phyloP scores from a whole-genome alignment of 176 grass and related monocot genomes.

The Ananas comosus region DNA sequence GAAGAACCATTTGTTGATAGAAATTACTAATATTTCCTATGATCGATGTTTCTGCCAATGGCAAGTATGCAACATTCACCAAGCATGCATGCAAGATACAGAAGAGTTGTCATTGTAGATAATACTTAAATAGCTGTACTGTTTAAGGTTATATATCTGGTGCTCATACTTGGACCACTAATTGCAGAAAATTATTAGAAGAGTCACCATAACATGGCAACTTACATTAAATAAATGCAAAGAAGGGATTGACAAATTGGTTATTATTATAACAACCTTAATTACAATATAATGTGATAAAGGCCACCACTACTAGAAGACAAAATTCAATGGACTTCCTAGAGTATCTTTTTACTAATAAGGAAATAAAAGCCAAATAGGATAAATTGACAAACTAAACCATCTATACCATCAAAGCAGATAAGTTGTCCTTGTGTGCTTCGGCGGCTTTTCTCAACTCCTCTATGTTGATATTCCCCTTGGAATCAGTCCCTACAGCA shows the following conservation, averaged over 20 bases:
- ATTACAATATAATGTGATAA: background rate
- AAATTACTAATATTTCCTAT: too few species aligned
- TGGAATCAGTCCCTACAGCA: constrained; percentile 92
- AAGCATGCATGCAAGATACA: background rate
- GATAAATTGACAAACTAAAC: background rate
- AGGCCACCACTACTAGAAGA: background rate
- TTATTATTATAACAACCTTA: background rate
- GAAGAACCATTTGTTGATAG: constrained; percentile 7
- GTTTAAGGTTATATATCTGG: background rate
- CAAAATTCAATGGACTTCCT: background rate
- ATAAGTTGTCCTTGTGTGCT: constrained; percentile 81
- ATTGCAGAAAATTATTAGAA: background rate
- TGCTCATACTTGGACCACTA: background rate
- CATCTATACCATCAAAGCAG: constrained; percentile 81
- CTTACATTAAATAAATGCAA: too few species aligned
- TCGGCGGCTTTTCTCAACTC: constrained; percentile 89
- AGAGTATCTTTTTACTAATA: background rate
- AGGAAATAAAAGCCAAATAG: background rate
- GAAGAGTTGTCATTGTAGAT: background rate
- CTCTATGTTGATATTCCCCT: constrained; percentile 97
- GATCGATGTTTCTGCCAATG: too few species aligned
- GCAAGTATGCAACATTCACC: background rate
- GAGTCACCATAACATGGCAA: too few species aligned
- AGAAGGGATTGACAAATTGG: background rate
- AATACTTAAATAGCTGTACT: background rate